A percentile compares a stretch with the other conserved stretches of the same genome.
phyloP scores from a whole-genome alignment of 2,329 filamentous ascomycete genomes.

The Exophiala dermatitidis region DNA sequence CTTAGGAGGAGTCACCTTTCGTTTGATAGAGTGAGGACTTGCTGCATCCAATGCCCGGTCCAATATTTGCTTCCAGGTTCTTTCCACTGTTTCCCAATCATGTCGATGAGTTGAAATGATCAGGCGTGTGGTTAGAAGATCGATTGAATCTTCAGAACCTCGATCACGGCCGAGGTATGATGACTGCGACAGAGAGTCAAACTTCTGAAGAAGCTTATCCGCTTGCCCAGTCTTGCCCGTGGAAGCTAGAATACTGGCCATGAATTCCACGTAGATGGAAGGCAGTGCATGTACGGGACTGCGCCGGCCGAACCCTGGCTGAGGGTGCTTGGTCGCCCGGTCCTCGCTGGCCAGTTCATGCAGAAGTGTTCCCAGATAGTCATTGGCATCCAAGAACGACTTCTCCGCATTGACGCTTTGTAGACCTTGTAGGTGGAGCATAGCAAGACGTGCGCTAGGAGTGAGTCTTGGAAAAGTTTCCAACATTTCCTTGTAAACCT shows the following conservation, averaged over 20 bases:
- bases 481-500: slow-evolving; percentile 42
- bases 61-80: slow-evolving; percentile 17
- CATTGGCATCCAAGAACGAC: slow-evolving; percentile 25
- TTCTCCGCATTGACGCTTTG: slow-evolving; percentile 20
- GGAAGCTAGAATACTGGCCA: slow-evolving; percentile 51
- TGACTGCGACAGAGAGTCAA: slow-evolving; percentile 34
- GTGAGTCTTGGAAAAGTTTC: slow-evolving; percentile 33
- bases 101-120: slow-evolving; percentile 3
- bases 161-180: slow-evolving; percentile 9
- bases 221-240: slow-evolving; percentile 43
- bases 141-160: slow-evolving; percentile 27
- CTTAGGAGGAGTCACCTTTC: neutral
- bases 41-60: slow-evolving; percentile 8
- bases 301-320: slow-evolving; percentile 31
- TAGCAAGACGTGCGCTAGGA: slow-evolving; percentile 33
- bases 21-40: neutral
- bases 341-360: slow-evolving; percentile 35
- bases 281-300: slow-evolving; percentile 40
- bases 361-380: slow-evolving; percentile 35
- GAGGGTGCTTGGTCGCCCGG: slow-evolving; percentile 40
- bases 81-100: slow-evolving; percentile 15
- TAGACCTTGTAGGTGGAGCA: slow-evolving; percentile 32
- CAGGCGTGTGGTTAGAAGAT: slow-evolving; percentile 25
- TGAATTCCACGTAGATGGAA: slow-evolving; percentile 47
- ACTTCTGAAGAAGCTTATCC: slow-evolving; percentile 51